Base-by-base conservation (phyloP, 2,329 filamentous ascomycete species). In the Diaporthe sp. region DNA sequence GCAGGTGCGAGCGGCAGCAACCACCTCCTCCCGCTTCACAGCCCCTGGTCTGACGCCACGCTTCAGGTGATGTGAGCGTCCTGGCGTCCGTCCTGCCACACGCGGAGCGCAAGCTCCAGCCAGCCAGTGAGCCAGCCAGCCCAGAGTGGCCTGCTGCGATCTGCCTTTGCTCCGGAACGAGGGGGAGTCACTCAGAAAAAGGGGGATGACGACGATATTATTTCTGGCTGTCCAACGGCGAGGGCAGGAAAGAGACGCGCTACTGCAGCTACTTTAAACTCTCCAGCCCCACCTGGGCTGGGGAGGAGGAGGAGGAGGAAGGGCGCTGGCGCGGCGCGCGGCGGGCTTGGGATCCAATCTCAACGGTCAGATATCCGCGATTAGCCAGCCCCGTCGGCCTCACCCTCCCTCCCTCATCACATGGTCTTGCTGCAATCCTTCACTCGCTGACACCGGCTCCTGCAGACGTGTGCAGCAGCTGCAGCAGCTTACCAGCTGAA, bases 241-340 rank as follows among this genome's bases (percentile, higher is more conserved):
- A 40, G 17, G n/a, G 64, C 45, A 52, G 58, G 33, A 73, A 47
- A 60, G 38, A 52, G 40, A 40, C 72, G 54, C 64, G 72, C 72
- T 74, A 74, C 72, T 74, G 72, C 72, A 74, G 45, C 61, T 68
- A 70, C 64, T 61, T 52, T 70, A 74, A 68, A 52, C 42, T 74
- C 72, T 70, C 57, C 55, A 74, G 72, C 64, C 72, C 64, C 72
- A 40, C 61, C 64, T 70, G 52, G 54, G 40, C 22, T 47, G 57
- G n/a, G 45, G n/a, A n/a, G n/a, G n/a, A n/a, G 50, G 50, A 54
- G n/a, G 47, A 30, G 5, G n/a, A 28, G n/a, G 35, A 19, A n/a
- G 22, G 55, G 6, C 38, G 45, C 40, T 64, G 71, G 69, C 33
- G 42, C 69, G 55, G 61, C 28, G 45, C 12, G 55, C 55, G 30